Percentiles rank a stretch among this genome's conserved stretches.
Evolutionary conservation across 1,139 yeast genomes (phyloP).

Genomic region (Blastobotrys serpentis): DNA sequence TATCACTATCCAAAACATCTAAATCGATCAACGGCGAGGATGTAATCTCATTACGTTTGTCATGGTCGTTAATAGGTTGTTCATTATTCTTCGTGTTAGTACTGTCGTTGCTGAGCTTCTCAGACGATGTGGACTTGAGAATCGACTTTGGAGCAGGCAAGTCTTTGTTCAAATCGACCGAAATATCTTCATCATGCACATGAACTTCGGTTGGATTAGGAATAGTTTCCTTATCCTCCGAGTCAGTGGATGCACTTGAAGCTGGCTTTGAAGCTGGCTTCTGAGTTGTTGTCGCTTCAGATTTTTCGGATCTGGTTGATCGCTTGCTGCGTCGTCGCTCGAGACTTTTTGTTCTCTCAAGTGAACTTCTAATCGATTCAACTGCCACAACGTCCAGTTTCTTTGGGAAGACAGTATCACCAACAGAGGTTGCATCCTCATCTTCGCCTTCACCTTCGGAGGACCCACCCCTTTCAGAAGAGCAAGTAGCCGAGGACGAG

Average conservation of each 20-base stretch:
- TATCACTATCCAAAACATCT: slow-evolving; percentile 18
- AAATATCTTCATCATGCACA: slow-evolving; percentile 23
- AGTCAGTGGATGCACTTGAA: slow-evolving; percentile 17
- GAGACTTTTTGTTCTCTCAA: slow-evolving; percentile 39
- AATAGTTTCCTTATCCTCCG: slow-evolving; percentile 27
- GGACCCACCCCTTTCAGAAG: slow-evolving; percentile 14
- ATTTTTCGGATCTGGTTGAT: slow-evolving; percentile 22
- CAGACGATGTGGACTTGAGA: slow-evolving; percentile 22
- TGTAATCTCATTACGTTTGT: not conserved
- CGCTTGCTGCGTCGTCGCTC: slow-evolving; percentile 38
- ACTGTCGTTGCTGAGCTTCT: slow-evolving; percentile 5
- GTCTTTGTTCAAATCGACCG: slow-evolving; percentile 20
- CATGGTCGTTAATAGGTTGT: slow-evolving; percentile 3
- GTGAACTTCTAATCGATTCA: slow-evolving; percentile 38
- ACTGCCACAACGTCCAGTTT: slow-evolving; percentile 36
- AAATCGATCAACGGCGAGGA: slow-evolving; percentile 19
- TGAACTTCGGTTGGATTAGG: slow-evolving; percentile 37
- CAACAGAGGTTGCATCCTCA: slow-evolving; percentile 32
- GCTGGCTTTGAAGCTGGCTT: slow-evolving; percentile 17
- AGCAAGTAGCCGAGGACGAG: slow-evolving; percentile 24
- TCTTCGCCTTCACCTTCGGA: slow-evolving; percentile 18
- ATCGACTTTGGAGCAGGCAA: slow-evolving; percentile 29
- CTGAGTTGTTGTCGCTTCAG: slow-evolving; percentile 12
- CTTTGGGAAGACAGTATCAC: slow-evolving; percentile 41
- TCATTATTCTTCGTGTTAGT: too few species aligned